Evolutionary conservation across 2,329 filamentous ascomycete species (phyloP).

Genomic region (Madurella mycetomatis): DNA sequence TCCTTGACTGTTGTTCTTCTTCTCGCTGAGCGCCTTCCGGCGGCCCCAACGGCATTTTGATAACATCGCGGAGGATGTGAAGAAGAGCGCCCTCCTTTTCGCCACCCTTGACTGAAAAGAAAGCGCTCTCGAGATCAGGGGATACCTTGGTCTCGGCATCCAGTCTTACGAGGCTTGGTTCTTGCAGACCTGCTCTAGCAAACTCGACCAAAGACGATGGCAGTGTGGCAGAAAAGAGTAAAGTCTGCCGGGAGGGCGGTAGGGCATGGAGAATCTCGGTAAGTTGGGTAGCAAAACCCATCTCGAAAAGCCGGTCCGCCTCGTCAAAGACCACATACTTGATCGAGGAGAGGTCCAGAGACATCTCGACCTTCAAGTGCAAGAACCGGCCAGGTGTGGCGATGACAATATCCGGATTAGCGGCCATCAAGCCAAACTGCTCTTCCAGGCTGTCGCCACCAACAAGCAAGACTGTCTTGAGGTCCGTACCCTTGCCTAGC

Average conservation of each 20-base stretch:
- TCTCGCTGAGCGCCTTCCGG: conserved; percentile 49
- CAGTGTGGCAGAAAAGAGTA: conserved; percentile 92
- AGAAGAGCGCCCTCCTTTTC: conserved; percentile 93
- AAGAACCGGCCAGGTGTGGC: conserved; percentile 94
- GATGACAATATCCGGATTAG: conserved; percentile 95
- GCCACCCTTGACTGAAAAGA: conserved; percentile 85
- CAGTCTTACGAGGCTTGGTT: conserved; percentile 82
- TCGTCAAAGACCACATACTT: conserved; percentile 97
- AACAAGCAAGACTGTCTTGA: conserved; percentile 85
- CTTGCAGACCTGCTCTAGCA: conserved; percentile 85
- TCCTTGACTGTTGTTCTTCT: conserved; percentile 53
- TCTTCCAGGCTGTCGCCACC: conserved; percentile 95
- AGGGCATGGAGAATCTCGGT: conserved; percentile 89
- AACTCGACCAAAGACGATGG: conserved; percentile 95
- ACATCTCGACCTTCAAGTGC: conserved; percentile 97
- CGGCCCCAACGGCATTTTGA: conserved; percentile 75
- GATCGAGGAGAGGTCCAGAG: conserved; percentile 81
- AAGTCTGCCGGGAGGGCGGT: conserved; percentile 77
- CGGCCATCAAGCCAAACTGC: conserved; percentile 87
- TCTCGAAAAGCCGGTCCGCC: conserved; percentile 93
- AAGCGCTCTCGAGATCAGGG: conserved; percentile 89
- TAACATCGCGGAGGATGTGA: conserved; percentile 84
- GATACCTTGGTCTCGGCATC: conserved; percentile 96
- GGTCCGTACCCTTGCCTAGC: conserved; percentile 80
- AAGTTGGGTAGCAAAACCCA: conserved; percentile 93